Evolutionary conservation across 106 monocot genomes (phyloP), one percentile per base, ranked within the genome.

Genomic region (Hemerocallis citrina): DNA sequence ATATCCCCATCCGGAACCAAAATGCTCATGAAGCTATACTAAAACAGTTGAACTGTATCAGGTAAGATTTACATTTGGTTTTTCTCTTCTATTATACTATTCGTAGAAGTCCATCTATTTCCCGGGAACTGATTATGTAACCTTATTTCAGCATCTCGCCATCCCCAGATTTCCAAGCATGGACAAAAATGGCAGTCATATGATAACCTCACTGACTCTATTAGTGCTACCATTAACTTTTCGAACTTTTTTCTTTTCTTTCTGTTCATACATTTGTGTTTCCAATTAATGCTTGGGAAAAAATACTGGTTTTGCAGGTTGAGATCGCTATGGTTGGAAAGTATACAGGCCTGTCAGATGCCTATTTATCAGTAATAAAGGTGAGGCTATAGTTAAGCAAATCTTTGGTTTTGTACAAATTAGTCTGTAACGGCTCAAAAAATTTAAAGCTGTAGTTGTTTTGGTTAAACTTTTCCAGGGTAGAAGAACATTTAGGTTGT

Each of bases 311-410:
- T 58, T 21, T 81, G 47, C 77, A 89, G 84, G 89, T 84, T 68
- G 84, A 84, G 80, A 78, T 89, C 66, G 89, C 89, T 41, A 71
- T 89, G 77, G 89, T 89, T 69, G 89, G 89, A 49, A 89, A 89
- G 55, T 89, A 84, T 52, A 81, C 72, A 41, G 81, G 78, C 35
- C 57, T 89, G 14, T 59, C 85, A 34, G 85, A 89, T 81, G 85
- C 89, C 42, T 89, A 89, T 67, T 68, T 89, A 51, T 89, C 89
- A 29, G 85, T 89, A 29, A 69, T 89, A 38, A 89, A 89, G 89
- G 89, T 81, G 23, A 24, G 57, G 17, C 20, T 50, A 7, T 32
- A 23, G 34, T 35, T 50, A 32, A 58, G 11, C 32, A 29, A 35
- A n/a, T n/a, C 28, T 19, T 54, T 10, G 30, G 14, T 21, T 19